phyloP scores from a whole-genome alignment of 495 filamentous ascomycete genomes.

The Neurospora terricola region DNA sequence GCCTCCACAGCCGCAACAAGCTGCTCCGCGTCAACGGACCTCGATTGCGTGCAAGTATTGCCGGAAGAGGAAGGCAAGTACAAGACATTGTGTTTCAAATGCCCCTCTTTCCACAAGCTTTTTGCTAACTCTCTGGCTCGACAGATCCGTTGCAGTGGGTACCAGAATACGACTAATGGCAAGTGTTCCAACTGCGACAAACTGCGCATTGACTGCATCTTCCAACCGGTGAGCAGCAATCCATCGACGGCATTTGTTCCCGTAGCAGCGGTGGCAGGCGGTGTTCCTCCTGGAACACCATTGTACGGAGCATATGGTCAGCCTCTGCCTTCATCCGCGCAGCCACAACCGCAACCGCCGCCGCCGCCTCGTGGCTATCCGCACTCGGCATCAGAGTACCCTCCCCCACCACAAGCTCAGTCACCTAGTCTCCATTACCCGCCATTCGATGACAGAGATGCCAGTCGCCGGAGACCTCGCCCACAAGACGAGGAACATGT shows the following conservation, averaged over 20 bases:
- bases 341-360: constrained; percentile 3
- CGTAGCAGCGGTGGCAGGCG: constrained; percentile 35
- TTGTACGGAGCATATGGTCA: constrained; percentile 42
- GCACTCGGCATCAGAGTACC: constrained; percentile 14
- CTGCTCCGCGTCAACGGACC: constrained; percentile 39
- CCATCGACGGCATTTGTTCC: constrained; percentile 39
- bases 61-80: constrained; percentile 37
- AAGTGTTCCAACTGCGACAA: constrained; percentile 43
- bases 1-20: constrained; percentile 23
- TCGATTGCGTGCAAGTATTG: constrained; percentile 45
- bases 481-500: constrained; percentile 30
- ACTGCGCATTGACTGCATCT: constrained; percentile 41
- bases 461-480: constrained; percentile 25
- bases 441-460: constrained; percentile 26
- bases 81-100: background rate
- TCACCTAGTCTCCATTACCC: constrained; percentile 29
- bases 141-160: constrained; percentile 45
- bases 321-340: constrained; percentile 23
- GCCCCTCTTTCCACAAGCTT: background rate
- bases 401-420: constrained; percentile 9
- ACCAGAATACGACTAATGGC: constrained; percentile 37
- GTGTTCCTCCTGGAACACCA: constrained; percentile 38
- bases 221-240: constrained; percentile 40
- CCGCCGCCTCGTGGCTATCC: constrained; percentile 8
- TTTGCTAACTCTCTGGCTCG: constrained; percentile 5